Conservation (phyloP, 1,284 basidiomycete species). For the Thelephora terrestris region DNA sequence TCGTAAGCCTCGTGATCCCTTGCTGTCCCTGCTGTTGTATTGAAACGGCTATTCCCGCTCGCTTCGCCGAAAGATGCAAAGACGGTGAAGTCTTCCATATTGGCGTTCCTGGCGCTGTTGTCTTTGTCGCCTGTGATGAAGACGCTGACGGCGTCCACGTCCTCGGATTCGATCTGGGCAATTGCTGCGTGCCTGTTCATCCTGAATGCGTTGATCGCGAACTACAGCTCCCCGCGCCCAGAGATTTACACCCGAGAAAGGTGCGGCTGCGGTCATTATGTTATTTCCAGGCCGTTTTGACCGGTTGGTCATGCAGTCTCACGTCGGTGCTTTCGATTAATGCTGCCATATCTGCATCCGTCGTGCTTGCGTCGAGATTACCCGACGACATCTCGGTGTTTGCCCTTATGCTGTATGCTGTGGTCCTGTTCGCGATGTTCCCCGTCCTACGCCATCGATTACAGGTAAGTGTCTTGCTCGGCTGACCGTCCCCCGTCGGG, state of each 20-base stretch:
- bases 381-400: slow-evolving; percentile 82
- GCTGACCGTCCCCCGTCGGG: too few relatives aligned
- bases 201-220: slow-evolving; percentile 54
- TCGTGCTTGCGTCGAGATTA: slow-evolving; percentile 89
- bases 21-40: background rate
- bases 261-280: slow-evolving; percentile 15
- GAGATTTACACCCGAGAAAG: slow-evolving; percentile 28
- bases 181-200: slow-evolving; percentile 61
- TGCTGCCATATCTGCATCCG: slow-evolving; percentile 87
- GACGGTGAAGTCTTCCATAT: slow-evolving; percentile 61
- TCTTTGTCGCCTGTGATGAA: slow-evolving; percentile 86
- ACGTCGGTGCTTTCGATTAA: slow-evolving; percentile 91
- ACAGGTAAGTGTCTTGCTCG: slow-evolving; percentile 38
- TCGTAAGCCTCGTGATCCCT: background rate
- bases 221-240: slow-evolving; percentile 39
- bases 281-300: slow-evolving; percentile 10
- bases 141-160: slow-evolving; percentile 90
- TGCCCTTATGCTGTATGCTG: slow-evolving; percentile 79
- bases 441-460: slow-evolving; percentile 74
- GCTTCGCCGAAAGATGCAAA: slow-evolving; percentile 43
- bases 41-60: slow-evolving; percentile 3
- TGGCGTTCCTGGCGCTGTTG: slow-evolving; percentile 83
- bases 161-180: slow-evolving; percentile 96
- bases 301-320: slow-evolving; percentile 39
- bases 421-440: slow-evolving; percentile 79